A percentile compares a stretch with the other conserved stretches of the same genome.
phyloP scores from a whole-genome alignment of 176 grass and related monocot genomes.

The Lolium perenne region DNA sequence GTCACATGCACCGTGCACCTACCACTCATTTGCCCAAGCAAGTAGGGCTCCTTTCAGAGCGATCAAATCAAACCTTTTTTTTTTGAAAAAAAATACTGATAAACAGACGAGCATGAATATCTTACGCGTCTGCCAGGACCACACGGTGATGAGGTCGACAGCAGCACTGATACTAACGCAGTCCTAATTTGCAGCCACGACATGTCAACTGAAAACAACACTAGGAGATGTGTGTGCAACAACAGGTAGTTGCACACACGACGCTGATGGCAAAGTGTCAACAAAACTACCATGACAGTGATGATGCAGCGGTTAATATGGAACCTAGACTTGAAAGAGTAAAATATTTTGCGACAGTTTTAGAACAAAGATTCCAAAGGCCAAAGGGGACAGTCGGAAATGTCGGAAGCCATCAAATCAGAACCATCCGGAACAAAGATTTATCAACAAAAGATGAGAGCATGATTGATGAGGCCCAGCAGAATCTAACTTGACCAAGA shows the following conservation, averaged over 20 bases:
- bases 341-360: neutral
- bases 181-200: constrained; percentile 43
- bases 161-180: constrained; percentile 31
- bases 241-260: neutral
- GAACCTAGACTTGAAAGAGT: neutral
- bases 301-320: neutral
- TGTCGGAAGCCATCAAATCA: neutral
- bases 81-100: neutral
- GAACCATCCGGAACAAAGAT: neutral
- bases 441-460: neutral
- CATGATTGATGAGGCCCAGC: neutral
- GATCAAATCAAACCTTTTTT: neutral
- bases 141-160: constrained; percentile 22
- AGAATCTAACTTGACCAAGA: neutral
- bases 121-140: constrained; percentile 6
- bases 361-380: neutral
- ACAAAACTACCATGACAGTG: neutral
- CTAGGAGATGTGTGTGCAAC: constrained; percentile 3
- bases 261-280: neutral
- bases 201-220: constrained; percentile 33
- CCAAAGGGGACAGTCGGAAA: neutral
- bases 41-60: neutral
- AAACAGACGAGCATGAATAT: neutral
- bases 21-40: constrained; percentile 29
- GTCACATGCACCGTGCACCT: constrained; percentile 38